phyloP scores from a whole-genome alignment of 1,139 yeast genomes.

The Pichia sp. region DNA sequence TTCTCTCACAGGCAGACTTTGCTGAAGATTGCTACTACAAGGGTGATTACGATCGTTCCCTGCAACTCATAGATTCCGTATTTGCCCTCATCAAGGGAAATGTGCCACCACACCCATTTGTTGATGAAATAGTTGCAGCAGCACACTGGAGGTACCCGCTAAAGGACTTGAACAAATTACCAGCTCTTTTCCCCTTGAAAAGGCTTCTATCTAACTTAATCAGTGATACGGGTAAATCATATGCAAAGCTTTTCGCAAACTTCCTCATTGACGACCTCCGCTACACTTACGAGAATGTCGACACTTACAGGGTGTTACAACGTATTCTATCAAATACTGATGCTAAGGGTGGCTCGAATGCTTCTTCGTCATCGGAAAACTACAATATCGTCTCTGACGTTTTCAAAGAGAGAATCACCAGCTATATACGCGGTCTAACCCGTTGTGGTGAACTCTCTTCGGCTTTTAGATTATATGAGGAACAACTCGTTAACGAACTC shows the following conservation, averaged over 20 bases:
- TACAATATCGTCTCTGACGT: slow-evolving; percentile 33
- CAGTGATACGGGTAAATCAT: slow-evolving; percentile 60
- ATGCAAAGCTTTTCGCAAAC: slow-evolving; percentile 49
- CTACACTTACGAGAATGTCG: slow-evolving; percentile 43
- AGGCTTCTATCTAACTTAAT: slow-evolving; percentile 44
- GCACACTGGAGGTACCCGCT: slow-evolving; percentile 50
- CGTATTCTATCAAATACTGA: slow-evolving; percentile 30
- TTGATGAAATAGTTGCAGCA: slow-evolving; percentile 30
- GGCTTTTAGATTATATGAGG: slow-evolving; percentile 65
- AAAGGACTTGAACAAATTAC: slow-evolving; percentile 45
- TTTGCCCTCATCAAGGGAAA: slow-evolving; percentile 55
- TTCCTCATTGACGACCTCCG: slow-evolving; percentile 55
- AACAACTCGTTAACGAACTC: slow-evolving; percentile 57
- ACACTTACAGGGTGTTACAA: slow-evolving; percentile 43
- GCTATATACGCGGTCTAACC: slow-evolving; percentile 46
- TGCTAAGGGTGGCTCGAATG: slow-evolving; percentile 1
- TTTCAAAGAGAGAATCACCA: slow-evolving; percentile 36
- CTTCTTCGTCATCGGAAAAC: slow-evolving; percentile 3
- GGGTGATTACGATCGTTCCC: slow-evolving; percentile 37
- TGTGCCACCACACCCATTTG: slow-evolving; percentile 24
- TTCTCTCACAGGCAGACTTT: slow-evolving; percentile 42
- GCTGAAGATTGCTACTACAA: slow-evolving; percentile 44
- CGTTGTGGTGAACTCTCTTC: slow-evolving; percentile 57
- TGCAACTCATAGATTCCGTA: slow-evolving; percentile 49
- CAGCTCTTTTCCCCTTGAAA: slow-evolving; percentile 52